Base-by-base conservation (phyloP, 192 early-diverging fungal species). In the Geosiphon pyriformis region DNA sequence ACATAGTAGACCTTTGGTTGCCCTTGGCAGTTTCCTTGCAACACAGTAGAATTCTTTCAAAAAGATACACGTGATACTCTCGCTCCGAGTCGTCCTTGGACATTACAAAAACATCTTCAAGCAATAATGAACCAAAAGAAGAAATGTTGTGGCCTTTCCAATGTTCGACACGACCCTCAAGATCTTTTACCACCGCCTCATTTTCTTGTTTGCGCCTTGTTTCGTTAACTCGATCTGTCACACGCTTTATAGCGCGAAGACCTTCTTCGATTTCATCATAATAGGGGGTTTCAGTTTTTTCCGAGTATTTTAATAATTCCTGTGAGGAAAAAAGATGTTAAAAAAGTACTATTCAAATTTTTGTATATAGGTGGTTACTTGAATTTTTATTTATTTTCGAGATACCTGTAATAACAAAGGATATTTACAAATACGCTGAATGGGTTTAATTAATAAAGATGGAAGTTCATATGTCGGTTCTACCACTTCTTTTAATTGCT, bases 351-450 rank as follows among this genome's bases (percentile, higher is more conserved):
- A 23, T 12, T 12, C 11, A 55, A 55, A 55, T 55, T 55, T 12
- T 20, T 55, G 20, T 22, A 55, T 29, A 20, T 2, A 55, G 23
- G 12, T 49, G 48, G 17, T n/a, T 20, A 20, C 48, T n/a, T 15
- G 17, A n/a, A 49, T n/a, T 49, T n/a, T n/a, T n/a, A n/a, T n/a
- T 42, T 15, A 42, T 10, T 72, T 42, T 72, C 67, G 22, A 75
- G 68, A 35, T 72, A 86, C 88, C 62, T 82, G 79, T 63, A 94
- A 77, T 20, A 99, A 83, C 59, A 99, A 76, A 42, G 95, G 95
- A 78, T 99, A 99, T 81, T 95, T 95, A 82, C 95, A 96, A 62
- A 98, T 92, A 53, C 97, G 86, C 77, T 99, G 97, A 7, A 99
- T 85, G 2, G 97, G 97, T 70, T 97, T 95, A 79, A 99, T 99